Base-by-base conservation (phyloP, 2,329 filamentous ascomycete species). In the Fusarium sp. region DNA sequence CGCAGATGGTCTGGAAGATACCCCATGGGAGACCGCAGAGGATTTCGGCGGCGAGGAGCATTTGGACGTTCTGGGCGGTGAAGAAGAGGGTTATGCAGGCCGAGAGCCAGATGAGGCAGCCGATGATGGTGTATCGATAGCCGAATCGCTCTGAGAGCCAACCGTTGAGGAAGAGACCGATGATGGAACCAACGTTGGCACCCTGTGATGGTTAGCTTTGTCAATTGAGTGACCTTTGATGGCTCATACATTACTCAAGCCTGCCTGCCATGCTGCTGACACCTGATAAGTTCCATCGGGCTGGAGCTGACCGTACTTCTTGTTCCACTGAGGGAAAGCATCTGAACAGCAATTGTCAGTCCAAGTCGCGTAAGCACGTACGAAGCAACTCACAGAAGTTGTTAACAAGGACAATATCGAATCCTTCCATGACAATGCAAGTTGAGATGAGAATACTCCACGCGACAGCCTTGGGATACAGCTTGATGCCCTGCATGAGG, bases 1-100 rank as follows among this genome's bases (percentile, higher is more conserved):
- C 70, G 18, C 71, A 74, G 49, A 74, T 74, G 25, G 73, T 75
- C 27, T 76, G 73, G 46, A 76, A 76, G 13, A 76, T 75, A 22
- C 74, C 74, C 69, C 71, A 74, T 1, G 74, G 73, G 2, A 76
- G 47, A 29, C 74, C 74, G 14, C 70, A 69, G 18, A 76, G 63
- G 17, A 75, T 73, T 42, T 76, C 71, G 13, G 71, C 74, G 2
- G 62, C 71, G 27, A 76, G 64, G 6, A 76, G 74, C 33, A 73
- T 76, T 9, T 71, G 58, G 13, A 75, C 63, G 15, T 76, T 76
- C 18, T 66, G 62, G 1, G 74, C 73, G n/a, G 62, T 75, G 36
- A 75, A 75, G 60, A 75, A 75, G 12, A 75, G 62, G 10, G 71
- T 72, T 17, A 76, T 75, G 46, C 71, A 74, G 15, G 15, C 74